Percentiles rank a stretch among this genome's conserved stretches.
Evolutionary conservation across 208 protist species (phyloP).

Genomic region (Polymyxa betae): DNA sequence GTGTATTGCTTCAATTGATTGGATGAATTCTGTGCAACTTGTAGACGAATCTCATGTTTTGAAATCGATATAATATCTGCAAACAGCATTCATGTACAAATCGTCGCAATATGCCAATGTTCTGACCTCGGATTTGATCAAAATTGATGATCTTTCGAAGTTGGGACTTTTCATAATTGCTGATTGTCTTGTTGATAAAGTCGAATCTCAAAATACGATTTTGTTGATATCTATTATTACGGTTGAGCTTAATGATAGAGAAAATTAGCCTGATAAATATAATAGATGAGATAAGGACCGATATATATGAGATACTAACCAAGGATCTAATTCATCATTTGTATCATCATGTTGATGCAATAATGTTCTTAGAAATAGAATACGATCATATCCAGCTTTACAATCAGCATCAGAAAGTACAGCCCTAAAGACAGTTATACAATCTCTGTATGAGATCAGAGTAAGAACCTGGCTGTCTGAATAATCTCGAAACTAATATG

Average conservation of each 20-base stretch:
- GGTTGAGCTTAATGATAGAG: constrained; percentile 3
- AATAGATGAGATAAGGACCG: neutral
- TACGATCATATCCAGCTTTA: constrained; percentile 15
- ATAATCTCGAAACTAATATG: neutral
- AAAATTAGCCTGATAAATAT: neutral
- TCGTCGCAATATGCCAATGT: neutral
- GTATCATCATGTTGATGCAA: constrained; percentile 47
- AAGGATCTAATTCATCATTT: neutral
- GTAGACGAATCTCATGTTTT: neutral
- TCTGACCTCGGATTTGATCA: constrained; percentile 30
- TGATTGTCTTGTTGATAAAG: neutral
- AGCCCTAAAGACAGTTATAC: neutral
- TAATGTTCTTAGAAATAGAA: constrained; percentile 50
- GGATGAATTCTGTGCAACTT: neutral
- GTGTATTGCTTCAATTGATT: neutral
- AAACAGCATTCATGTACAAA: neutral
- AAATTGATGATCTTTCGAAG: constrained; percentile 20
- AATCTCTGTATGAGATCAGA: constrained; percentile 8
- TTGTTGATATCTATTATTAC: neutral
- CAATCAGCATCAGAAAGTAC: constrained; percentile 19
- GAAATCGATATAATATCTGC: neutral
- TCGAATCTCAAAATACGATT: neutral
- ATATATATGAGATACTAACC: neutral
- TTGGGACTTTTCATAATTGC: neutral
- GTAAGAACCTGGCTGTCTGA: neutral